Base-by-base conservation (phyloP, 208 protist genomes). In the Acanthamoeba sp. region DNA sequence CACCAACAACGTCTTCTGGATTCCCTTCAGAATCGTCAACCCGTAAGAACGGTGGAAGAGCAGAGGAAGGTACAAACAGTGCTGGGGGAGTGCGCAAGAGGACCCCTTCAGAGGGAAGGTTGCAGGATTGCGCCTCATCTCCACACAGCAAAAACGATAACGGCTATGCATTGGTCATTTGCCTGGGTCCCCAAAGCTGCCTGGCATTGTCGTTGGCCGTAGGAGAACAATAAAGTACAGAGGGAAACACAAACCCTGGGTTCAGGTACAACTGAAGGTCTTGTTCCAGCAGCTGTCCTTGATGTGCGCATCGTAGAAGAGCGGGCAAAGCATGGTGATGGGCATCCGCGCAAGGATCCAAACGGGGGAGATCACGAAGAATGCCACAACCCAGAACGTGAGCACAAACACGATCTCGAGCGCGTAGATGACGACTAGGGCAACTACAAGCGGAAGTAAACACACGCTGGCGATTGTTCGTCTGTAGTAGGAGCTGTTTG, bases 1-100 rank as follows among this genome's bases (percentile, higher is more conserved):
- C 36, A 38, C 85, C 55, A 91, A 91, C 85, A 91, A 91, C 85
- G 57, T 32, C 62, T 91, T 76, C 85, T 71, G 36, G 34, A 91
- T 91, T 29, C 55, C 85, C 3, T 76, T 91, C 57, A 18, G 27
- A 5, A 45, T 91, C 34, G 62, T 36, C 45, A 71, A 76, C 34
- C 29, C 34, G 0, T 91, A 40, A 45, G 6, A 1, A 78, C 69
- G 7, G 64, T 12, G 9, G 4, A 4, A 50, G 12, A 50, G 9
- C 45, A n/a, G n/a, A n/a, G 45, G 9, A 50, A 50, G 45, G 9
- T 12, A 50, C 45, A 50, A 4, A 50, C 45, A 50, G 9, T n/a
- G n/a, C n/a, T n/a, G n/a, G n/a, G n/a, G n/a, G n/a, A n/a, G n/a
- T n/a, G n/a, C n/a, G n/a, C n/a, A n/a, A n/a, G n/a, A n/a, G n/a